These are phyloP conservation scores for Trametes meyenii DNA, from an alignment of 768 basidiomycete species.

Conservation along the genomic window DNA sequence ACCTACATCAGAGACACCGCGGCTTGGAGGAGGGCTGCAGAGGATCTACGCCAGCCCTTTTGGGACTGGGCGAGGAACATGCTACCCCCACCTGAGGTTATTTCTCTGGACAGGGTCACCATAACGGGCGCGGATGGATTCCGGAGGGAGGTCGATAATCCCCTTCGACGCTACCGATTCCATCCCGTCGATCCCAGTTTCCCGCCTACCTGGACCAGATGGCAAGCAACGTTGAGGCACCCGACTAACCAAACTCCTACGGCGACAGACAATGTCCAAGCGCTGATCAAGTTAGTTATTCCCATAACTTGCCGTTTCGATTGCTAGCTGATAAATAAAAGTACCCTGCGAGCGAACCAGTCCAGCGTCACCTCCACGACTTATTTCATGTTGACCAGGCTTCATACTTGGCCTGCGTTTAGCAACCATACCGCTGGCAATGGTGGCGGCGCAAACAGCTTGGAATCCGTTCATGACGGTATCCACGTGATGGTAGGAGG, in stretches of 20 bases:
- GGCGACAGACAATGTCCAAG: slow-evolving; percentile 13
- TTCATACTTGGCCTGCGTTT: slow-evolving; percentile 46
- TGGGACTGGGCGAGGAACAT: slow-evolving; percentile 51
- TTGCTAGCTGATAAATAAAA: background rate
- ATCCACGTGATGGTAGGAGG: slow-evolving; percentile 41
- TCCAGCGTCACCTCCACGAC: slow-evolving; percentile 34
- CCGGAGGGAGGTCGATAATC: background rate
- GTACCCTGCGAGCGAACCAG: background rate
- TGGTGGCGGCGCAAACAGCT: slow-evolving; percentile 40
- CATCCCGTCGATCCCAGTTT: slow-evolving; percentile 14
- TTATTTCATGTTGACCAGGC: slow-evolving; percentile 34
- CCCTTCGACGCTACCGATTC: slow-evolving; percentile 8
- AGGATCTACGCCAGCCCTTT: slow-evolving; percentile 43
- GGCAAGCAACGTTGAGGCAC: slow-evolving; percentile 17
- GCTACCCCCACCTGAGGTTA: background rate
- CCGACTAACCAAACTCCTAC: slow-evolving; percentile 5
- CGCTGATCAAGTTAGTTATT: slow-evolving; percentile 4
- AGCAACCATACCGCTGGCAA: slow-evolving; percentile 47
- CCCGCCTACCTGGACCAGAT: slow-evolving; percentile 8
- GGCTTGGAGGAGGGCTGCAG: slow-evolving; percentile 39
- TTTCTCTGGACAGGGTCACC: slow-evolving; percentile 35
- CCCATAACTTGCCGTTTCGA: background rate
- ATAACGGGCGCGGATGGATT: background rate
- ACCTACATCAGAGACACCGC: slow-evolving; percentile 35
- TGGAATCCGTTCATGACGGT: slow-evolving; percentile 51